phyloP scores from a whole-genome alignment of 768 basidiomycete genomes.

The Tylopilus sp. region DNA sequence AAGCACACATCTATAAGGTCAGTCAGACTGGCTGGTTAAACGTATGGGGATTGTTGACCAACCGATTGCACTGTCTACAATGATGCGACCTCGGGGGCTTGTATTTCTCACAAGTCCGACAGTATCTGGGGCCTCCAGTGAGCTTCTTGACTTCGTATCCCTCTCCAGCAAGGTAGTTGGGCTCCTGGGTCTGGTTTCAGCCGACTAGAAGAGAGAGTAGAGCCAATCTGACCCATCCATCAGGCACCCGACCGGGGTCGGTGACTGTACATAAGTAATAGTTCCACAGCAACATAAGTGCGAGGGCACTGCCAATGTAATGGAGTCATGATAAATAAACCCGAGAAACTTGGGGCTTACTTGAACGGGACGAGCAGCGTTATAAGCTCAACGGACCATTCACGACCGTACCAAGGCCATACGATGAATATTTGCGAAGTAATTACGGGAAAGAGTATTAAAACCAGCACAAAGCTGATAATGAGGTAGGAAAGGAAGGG shows the following conservation, averaged over 20 bases:
- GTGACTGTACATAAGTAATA: conserved; percentile 81
- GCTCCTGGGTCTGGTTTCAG: conserved; percentile 43
- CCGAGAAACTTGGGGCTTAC: conserved; percentile 41
- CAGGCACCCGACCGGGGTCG: conserved; percentile 83
- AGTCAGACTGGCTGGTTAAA: conserved; percentile 1
- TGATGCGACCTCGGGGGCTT: conserved; percentile 93
- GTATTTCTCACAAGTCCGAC: conserved; percentile 78
- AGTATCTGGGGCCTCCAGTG: conserved; percentile 80
- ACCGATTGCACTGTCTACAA: conserved; percentile 84
- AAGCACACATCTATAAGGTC: conserved; percentile 62
- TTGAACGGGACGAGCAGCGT: conserved; percentile 86
- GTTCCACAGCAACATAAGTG: conserved; percentile 80
- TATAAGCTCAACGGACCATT: conserved; percentile 69
- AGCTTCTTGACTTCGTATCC: conserved; percentile 89
- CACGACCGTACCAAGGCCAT: conserved; percentile 89
- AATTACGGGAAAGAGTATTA: conserved; percentile 86
- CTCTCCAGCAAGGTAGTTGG: conserved; percentile 60
- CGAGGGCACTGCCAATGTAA: conserved; percentile 51
- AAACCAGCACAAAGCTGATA: conserved; percentile 63
- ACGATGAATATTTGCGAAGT: conserved; percentile 88
- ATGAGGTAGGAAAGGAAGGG: conserved; percentile 55
- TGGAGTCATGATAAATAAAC: conserved; percentile 8
- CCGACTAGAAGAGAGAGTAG: neutral
- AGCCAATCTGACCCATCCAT: conserved; percentile 58
- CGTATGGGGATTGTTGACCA: conserved; percentile 23